A percentile compares a stretch with the other conserved stretches of the same genome.
Evolutionary conservation across 1,139 yeast species (phyloP).

Genomic region (Sugiyamaella sp.): DNA sequence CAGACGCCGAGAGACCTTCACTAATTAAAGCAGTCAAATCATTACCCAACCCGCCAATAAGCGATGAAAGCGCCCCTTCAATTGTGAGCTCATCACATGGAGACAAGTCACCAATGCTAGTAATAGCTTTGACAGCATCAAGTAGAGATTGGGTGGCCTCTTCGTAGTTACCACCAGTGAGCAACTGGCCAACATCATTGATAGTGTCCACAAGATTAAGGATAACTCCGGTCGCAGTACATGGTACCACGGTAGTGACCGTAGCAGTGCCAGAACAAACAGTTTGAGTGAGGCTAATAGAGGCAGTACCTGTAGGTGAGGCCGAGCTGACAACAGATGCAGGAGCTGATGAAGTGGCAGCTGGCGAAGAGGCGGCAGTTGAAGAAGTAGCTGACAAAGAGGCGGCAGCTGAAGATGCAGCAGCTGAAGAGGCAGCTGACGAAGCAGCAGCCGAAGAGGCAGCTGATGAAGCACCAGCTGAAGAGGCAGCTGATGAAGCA

Average conservation of each 20-base stretch:
- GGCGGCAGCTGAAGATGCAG: neutral
- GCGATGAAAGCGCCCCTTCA: neutral
- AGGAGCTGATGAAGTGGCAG: neutral
- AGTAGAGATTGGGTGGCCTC: neutral
- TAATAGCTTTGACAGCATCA: neutral
- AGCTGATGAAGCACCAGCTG: constrained; percentile 6
- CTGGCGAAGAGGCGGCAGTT: neutral
- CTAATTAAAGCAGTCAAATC: neutral
- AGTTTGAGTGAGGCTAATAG: neutral
- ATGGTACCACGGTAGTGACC: neutral
- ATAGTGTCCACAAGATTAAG: neutral
- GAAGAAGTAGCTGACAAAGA: neutral
- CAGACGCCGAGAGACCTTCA: neutral
- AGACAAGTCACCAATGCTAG: neutral
- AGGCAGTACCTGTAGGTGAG: neutral
- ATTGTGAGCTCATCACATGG: neutral
- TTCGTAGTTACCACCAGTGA: neutral
- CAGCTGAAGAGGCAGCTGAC: constrained; percentile 3
- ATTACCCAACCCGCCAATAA: neutral
- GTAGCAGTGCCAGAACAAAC: neutral
- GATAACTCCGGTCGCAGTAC: neutral
- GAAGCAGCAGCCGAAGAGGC: neutral
- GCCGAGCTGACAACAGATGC: neutral
- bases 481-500: constrained; percentile 5
- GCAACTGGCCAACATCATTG: neutral